Conservation (phyloP, 1,139 yeast genomes). For the Debaryomyces nepalensis region DNA sequence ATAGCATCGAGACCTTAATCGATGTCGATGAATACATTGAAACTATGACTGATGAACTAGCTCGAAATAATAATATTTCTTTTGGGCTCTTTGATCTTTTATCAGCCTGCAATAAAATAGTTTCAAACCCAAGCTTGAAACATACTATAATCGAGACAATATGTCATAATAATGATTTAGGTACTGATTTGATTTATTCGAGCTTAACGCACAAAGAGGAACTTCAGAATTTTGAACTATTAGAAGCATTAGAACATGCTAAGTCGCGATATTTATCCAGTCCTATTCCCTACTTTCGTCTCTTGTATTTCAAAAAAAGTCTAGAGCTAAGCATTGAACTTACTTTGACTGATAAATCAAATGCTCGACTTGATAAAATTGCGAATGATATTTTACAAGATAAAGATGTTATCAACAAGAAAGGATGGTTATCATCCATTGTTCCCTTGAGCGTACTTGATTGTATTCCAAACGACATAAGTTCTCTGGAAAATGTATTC, state of each 20-base stretch:
- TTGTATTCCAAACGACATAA: conserved; percentile 3
- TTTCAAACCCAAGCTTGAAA: conserved; percentile 22
- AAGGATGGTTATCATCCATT: conserved; percentile 14
- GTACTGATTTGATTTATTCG: not conserved
- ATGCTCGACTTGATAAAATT: not conserved
- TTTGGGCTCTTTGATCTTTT: conserved; percentile 33
- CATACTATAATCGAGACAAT: conserved; percentile 29
- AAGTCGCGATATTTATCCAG: not conserved
- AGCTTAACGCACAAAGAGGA: conserved; percentile 2
- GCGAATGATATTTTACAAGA: conserved; percentile 1
- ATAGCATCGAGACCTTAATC: conserved; percentile 34
- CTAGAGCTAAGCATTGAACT: conserved; percentile 1
- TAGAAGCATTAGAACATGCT: conserved; percentile 4
- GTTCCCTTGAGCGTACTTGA: conserved; percentile 7
- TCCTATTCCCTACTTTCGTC: conserved; percentile 7
- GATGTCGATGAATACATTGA: conserved; percentile 46
- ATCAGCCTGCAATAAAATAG: conserved; percentile 20
- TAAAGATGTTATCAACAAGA: not conserved
- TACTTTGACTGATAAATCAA: not conserved
- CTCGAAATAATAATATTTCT: conserved; percentile 22
- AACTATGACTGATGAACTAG: conserved; percentile 25
- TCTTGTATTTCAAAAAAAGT: conserved; percentile 10
- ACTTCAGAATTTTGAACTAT: conserved; percentile 8
- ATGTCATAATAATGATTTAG: conserved; percentile 16
- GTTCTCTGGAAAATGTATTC: not conserved